Evolutionary conservation across 2,329 filamentous ascomycete genomes (phyloP).

Genomic region (Teratosphaeria nubilosa): DNA sequence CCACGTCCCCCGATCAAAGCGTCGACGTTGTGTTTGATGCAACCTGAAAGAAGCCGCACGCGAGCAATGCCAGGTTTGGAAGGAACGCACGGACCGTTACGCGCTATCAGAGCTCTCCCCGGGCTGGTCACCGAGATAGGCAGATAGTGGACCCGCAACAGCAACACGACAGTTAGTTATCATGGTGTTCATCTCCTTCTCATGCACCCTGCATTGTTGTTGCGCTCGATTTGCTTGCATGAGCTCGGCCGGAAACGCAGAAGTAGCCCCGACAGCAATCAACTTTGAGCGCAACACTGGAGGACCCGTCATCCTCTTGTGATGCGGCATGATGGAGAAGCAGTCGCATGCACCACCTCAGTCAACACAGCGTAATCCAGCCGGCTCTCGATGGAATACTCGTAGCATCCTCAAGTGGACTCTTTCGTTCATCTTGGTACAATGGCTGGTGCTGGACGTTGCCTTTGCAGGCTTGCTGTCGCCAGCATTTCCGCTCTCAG

Average conservation of each 20-base stretch:
- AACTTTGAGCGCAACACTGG: too few relatives aligned
- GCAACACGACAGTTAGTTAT: not conserved
- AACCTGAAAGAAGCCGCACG: not conserved
- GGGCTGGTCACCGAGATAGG: not conserved
- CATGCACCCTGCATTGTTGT: not conserved
- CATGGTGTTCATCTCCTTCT: not conserved
- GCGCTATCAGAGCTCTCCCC: not conserved
- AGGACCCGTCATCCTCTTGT: not conserved
- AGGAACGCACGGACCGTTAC: not conserved
- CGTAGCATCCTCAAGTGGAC: not conserved
- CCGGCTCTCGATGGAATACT: not conserved
- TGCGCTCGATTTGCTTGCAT: too few relatives aligned
- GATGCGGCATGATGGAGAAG: not conserved
- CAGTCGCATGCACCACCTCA: not conserved
- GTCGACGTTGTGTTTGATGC: not conserved
- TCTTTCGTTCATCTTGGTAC: not conserved
- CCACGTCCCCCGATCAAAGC: too few relatives aligned
- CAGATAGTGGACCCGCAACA: not conserved
- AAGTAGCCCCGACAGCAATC: too few relatives aligned
- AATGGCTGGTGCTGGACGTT: not conserved
- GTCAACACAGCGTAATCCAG: not conserved
- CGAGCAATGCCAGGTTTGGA: not conserved
- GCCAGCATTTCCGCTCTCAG: not conserved
- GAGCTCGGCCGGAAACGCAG: too few relatives aligned
- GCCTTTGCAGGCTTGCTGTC: not conserved